Percentiles rank a stretch among this genome's conserved stretches.
Conservation (phyloP, 2,329 filamentous ascomycete genomes). For the Fusarium pseudograminearum region DNA sequence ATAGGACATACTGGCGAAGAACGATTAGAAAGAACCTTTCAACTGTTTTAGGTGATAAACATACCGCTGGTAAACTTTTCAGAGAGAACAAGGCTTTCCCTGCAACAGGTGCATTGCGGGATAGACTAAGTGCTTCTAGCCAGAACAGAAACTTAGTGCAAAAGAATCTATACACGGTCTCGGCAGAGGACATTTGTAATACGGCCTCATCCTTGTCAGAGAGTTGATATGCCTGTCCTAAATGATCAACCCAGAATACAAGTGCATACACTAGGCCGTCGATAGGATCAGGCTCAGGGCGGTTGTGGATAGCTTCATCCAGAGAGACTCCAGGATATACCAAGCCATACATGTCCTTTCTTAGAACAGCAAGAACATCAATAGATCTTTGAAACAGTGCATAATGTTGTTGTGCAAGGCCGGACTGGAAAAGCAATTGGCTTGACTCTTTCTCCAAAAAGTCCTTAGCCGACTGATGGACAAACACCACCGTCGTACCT, state of each 20-base stretch:
- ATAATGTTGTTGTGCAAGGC: neutral
- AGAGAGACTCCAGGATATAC: neutral
- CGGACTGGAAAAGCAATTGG: accelerated
- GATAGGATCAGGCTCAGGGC: accelerated
- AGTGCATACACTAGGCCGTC: accelerated
- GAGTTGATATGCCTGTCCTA: neutral
- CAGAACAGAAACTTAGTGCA: neutral
- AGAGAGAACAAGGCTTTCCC: neutral
- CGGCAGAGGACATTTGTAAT: accelerated
- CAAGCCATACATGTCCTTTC: neutral
- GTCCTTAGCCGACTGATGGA: neutral
- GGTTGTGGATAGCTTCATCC: accelerated
- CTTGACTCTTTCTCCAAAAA: neutral
- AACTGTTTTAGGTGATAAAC: accelerated
- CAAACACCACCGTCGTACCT: accelerated
- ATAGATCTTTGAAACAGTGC: neutral
- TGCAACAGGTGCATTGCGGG: neutral
- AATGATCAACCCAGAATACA: neutral
- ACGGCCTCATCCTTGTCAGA: accelerated
- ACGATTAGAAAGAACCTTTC: neutral
- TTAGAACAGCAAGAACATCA: accelerated
- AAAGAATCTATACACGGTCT: neutral
- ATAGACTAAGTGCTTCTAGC: neutral
- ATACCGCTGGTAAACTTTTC: neutral
- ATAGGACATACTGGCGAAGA: accelerated